Conservation (phyloP, 805 yeast species). For the Candida nanaspora region DNA sequence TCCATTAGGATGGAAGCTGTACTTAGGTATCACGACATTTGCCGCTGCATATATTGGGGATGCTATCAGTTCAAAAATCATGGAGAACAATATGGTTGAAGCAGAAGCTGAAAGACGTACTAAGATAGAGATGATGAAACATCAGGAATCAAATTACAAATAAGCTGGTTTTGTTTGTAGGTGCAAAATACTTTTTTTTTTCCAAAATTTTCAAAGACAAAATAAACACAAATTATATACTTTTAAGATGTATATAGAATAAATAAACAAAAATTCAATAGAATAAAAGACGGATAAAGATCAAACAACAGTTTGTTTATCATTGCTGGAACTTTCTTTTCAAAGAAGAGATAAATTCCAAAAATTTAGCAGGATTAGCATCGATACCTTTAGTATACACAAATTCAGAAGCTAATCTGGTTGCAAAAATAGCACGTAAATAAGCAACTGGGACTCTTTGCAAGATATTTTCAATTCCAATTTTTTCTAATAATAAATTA, state of each 20-base stretch:
- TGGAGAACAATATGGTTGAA: slow-evolving; percentile 24
- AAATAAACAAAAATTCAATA: slow-evolving; percentile 1
- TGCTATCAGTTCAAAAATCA: slow-evolving; percentile 18
- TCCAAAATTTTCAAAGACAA: neutral
- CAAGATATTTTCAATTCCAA: slow-evolving; percentile 63
- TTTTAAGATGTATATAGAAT: too few species aligned
- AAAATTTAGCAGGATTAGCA: slow-evolving; percentile 72
- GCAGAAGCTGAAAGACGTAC: slow-evolving; percentile 25
- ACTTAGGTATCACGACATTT: slow-evolving; percentile 24
- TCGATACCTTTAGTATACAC: slow-evolving; percentile 78
- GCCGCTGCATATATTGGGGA: slow-evolving; percentile 24
- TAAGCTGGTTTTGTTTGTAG: too few species aligned
- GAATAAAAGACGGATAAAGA: neutral
- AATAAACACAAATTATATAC: too few species aligned
- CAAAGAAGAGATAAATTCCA: slow-evolving; percentile 57
- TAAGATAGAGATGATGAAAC: slow-evolving; percentile 16
- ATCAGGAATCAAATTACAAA: too few species aligned
- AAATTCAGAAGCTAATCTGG: slow-evolving; percentile 75
- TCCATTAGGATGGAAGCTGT: slow-evolving; percentile 16
- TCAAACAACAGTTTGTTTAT: too few species aligned
- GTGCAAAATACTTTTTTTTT: neutral
- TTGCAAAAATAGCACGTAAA: slow-evolving; percentile 81
- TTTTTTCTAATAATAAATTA: slow-evolving; percentile 51
- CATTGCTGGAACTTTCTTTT: slow-evolving; percentile 41
- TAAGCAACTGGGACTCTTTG: slow-evolving; percentile 81